Evolutionary conservation across 306 rosid genomes (phyloP), one percentile per base, ranked within the genome.

Genomic region (Betula pendula): DNA sequence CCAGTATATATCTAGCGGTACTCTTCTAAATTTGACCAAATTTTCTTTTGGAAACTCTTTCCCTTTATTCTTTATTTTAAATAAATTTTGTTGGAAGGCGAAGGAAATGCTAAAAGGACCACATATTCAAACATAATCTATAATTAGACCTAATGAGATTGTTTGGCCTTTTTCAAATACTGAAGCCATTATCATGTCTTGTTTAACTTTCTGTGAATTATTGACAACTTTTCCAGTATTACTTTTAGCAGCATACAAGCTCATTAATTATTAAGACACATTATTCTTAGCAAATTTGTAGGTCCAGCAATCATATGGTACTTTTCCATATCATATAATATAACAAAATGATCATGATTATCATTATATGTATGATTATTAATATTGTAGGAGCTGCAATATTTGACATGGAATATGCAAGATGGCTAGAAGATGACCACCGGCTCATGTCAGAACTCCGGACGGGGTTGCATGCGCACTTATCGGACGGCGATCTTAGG

Each of bases 341-440:
- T 44, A 19, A 13, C 4, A 16, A 47, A 19, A 63, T 8, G 29
- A 17, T 9, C 44, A n/a, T 59, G 6, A 0, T n/a, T 13, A 27
- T 19, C 17, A n/a, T 14, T 44, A n/a, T 38, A 6, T 1, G 25
- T 49, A 35, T 12, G 19, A 27, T 55, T 3, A 55, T 74, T 17
- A 5, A 50, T 13, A 12, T 20, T 31, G 13, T 62, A 94, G 98
- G 95, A 76, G 97, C 90, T 78, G 96, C 98, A 72, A 89, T 94
- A 38, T 92, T 95, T 85, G 97, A 95, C 81, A 89, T 95, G 96
- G 97, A 95, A 73, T 95, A 95, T 71, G 92, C 82, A 45, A 88
- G 96, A 49, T 95, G 98, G 98, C 75, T 95, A 43, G 98, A 95
- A 67, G 96, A 95, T 19, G 98, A 95, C 69, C 91, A 89, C 68